Evolutionary conservation across 805 yeast genomes (phyloP), one percentile per base, ranked within the genome.

Genomic region (Ogataea chonburiensis): DNA sequence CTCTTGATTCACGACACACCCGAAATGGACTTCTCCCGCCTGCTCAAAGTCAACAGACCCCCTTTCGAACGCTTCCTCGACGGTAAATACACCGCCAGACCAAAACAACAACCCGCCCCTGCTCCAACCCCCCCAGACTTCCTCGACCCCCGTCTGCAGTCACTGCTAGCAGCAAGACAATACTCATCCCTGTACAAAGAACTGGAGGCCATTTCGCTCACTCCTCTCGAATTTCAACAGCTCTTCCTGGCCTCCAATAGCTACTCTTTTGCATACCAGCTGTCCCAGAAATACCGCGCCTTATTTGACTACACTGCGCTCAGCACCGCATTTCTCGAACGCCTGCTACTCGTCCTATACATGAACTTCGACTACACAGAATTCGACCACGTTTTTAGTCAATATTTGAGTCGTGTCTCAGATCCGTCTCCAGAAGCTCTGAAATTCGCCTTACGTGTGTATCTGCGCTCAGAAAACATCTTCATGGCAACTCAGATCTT

Each of bases 401-500:
- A 37, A 1, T 56, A 46, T 23, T 26, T 43, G 23, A 42, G 34
- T 20, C 23, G 35, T 5, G 43, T 31, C 13, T 40, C 39, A 30
- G 34, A 17, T 7, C 43, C 40, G 20, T 30, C 36, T 5, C 52
- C 54, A 4, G 40, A 38, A n/a, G 28, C 47, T 15, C 37, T 58
- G 17, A 35, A 28, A 10, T 26, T 34, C 15, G 59, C 64, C 5
- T 39, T 58, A 25, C 45, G 46, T 24, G 49, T 52, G 9, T 55
- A 53, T 40, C 23, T 57, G 5, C 42, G 49, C 24, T 43, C 54
- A 6, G 59, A 50, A 22, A 52, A 54, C 30, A 43, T 56, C 10
- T 42, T 43, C 18, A 40, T 46, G 38, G 61, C 64, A 6, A 45
- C 46, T 3, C 58, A 53, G 42, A 29, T 58, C 7, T 59, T 57